These are phyloP conservation scores for Rosa chinensis DNA, from an alignment of 306 rosid genomes.

Conservation along the genomic window DNA sequence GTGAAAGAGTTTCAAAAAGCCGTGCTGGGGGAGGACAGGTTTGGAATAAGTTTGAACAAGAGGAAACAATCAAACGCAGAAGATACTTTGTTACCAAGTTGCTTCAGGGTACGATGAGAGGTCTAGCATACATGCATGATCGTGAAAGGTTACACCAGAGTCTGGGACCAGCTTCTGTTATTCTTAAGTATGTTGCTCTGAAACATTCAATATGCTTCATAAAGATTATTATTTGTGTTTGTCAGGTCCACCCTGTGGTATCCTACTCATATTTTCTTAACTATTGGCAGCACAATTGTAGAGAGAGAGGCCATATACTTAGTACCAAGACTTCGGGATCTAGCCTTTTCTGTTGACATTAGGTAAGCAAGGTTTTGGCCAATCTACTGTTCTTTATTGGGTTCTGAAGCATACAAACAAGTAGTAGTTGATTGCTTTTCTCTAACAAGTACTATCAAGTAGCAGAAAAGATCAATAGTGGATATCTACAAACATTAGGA, in stretches of 20 bases:
- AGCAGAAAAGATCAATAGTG: background rate
- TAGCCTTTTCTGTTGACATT: conserved; percentile 84
- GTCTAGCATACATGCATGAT: conserved; percentile 76
- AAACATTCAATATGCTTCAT: conserved; percentile 22
- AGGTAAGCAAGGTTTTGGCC: conserved; percentile 43
- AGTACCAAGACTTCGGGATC: conserved; percentile 85
- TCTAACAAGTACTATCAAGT: background rate
- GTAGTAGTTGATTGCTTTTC: background rate
- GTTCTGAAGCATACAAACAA: background rate
- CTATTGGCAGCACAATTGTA: conserved; percentile 62
- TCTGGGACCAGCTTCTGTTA: conserved; percentile 90
- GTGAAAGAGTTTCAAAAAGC: conserved; percentile 61
- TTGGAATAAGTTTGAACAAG: conserved; percentile 79
- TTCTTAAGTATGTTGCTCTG: conserved; percentile 63
- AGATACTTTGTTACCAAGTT: conserved; percentile 55
- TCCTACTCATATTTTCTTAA: conserved; percentile 4
- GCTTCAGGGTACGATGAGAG: conserved; percentile 80
- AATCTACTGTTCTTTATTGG: background rate
- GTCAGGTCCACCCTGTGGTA: background rate
- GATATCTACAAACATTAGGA: background rate
- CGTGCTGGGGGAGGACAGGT: conserved; percentile 35
- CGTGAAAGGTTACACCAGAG: conserved; percentile 88
- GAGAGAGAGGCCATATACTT: conserved; percentile 77
- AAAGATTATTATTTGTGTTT: background rate
- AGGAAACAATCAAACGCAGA: conserved; percentile 51